Conservation (phyloP, 306 rosid species). For the Alnus glutinosa region DNA sequence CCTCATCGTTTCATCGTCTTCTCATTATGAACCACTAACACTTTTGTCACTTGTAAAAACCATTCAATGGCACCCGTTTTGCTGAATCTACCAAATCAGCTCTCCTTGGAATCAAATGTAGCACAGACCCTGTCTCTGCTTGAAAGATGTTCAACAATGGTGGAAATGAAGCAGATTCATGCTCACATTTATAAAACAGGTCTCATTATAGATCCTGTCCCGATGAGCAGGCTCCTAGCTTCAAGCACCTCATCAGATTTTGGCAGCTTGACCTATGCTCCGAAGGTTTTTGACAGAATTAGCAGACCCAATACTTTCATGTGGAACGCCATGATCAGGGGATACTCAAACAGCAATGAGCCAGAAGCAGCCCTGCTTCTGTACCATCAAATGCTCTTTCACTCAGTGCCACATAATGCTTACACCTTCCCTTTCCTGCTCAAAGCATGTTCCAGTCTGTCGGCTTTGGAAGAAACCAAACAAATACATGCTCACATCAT, state of each 20-base stretch:
- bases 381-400: slow-evolving; percentile 52
- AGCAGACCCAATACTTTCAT: slow-evolving; percentile 50
- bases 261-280: slow-evolving; percentile 50
- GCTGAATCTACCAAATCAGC: slow-evolving; percentile 22
- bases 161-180: slow-evolving; percentile 61
- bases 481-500: slow-evolving; percentile 58
- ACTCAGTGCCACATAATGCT: slow-evolving; percentile 51
- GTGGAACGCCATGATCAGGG: slow-evolving; percentile 70
- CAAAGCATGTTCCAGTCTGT: slow-evolving; percentile 61
- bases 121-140: slow-evolving; percentile 43
- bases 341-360: slow-evolving; percentile 46
- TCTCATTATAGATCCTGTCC: slow-evolving; percentile 22
- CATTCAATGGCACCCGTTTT: slow-evolving; percentile 28
- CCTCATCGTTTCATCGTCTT: background rate
- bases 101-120: slow-evolving; percentile 26
- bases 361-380: slow-evolving; percentile 56
- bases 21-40: background rate
- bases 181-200: slow-evolving; percentile 57
- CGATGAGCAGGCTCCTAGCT: slow-evolving; percentile 44
- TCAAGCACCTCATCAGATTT: slow-evolving; percentile 41
- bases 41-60: background rate
- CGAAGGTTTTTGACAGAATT: slow-evolving; percentile 51
- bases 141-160: slow-evolving; percentile 59
- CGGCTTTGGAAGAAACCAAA: slow-evolving; percentile 50
- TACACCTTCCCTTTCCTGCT: slow-evolving; percentile 75